Base-by-base conservation (phyloP, 1,284 basidiomycete species). In the Fereydounia khargensis region DNA sequence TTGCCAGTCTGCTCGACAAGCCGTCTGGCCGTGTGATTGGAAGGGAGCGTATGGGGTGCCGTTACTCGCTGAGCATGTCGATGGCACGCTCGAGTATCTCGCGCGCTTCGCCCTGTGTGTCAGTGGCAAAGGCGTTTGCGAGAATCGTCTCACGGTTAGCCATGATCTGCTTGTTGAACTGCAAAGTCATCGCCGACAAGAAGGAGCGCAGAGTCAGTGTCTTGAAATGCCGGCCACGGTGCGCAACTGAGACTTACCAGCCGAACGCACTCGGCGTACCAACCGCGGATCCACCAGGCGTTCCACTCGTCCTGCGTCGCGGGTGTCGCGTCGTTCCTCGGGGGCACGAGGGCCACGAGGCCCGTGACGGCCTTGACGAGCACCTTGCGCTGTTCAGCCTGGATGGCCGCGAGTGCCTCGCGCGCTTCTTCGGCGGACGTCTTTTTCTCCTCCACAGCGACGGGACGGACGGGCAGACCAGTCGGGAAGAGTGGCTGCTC, bases 301-400 rank as follows among this genome's bases (percentile, higher is more conserved):
- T 50, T 35, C 71, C 71, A 75, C 6, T 42, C 44, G 2, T 42
- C 37, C 39, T 14, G 28, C 35, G n/a, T 32, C 39, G 27, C 27
- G n/a, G 42, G 16, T 23, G 11, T 17, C 9, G 6, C 25, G 16
- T 28, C 25, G 21, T 22, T 42, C 31, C 25, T 35, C 13, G 17
- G 16, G 13, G 18, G 13, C 2, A 59, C 23, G 27, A 56, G 53
- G 11, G 34, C 14, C 14, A 53, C 64, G 38, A 75, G 64, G 6
- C 68, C 63, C 3, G 21, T 21, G 4, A 67, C 23, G 14, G 59
- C 35, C 25, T 39, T 49, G 22, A 72, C 56, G 14, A 75, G 55
- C 11, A 74, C 73, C 25, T 71, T 71, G 6, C 73, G 50, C 47
- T 74, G 73, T 47, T 76, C 73, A 24, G 37, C 37, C 24, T 50